Percentiles rank a stretch among this genome's conserved stretches.
Conservation (phyloP, 2,329 filamentous ascomycete species). For the Ophiocordyceps robertsii region DNA sequence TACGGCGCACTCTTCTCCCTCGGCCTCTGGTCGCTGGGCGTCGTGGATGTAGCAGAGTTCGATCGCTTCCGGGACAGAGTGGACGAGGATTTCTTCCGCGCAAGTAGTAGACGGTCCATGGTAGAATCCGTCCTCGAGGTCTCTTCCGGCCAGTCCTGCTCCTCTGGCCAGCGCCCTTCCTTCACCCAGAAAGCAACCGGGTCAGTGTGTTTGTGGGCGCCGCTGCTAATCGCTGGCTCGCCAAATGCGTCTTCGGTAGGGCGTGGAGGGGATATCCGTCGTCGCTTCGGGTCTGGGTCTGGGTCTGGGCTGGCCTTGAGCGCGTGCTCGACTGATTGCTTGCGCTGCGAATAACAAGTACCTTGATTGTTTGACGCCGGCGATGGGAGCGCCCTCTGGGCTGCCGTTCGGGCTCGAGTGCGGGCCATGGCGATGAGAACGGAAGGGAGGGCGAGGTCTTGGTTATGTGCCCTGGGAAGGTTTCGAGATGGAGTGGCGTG, state of each 20-base stretch:
- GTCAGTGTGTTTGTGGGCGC: neutral
- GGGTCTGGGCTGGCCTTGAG: no score
- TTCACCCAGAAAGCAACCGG: neutral
- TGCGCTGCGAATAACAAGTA: no score
- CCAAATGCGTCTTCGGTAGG: neutral
- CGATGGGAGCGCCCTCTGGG: no score
- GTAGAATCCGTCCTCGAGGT: neutral
- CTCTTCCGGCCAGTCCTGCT: neutral
- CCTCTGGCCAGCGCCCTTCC: neutral
- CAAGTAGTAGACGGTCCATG: neutral
- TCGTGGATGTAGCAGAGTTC: conserved; percentile 10
- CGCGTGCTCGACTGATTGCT: no score
- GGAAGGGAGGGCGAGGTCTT: no score
- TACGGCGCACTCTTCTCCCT: conserved; percentile 25
- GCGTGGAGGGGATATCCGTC: neutral
- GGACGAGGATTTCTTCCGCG: neutral
- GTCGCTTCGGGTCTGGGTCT: neutral
- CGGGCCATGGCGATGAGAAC: no score
- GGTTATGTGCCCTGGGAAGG: no score
- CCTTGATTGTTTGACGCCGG: no score
- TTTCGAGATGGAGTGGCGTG: no score
- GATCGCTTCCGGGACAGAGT: neutral
- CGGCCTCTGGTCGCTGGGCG: conserved; percentile 23
- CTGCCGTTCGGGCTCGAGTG: no score
- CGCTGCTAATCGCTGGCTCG: neutral